Base-by-base conservation (phyloP, 148 eudicot genomes). In the Rhododendron griersonianum region DNA sequence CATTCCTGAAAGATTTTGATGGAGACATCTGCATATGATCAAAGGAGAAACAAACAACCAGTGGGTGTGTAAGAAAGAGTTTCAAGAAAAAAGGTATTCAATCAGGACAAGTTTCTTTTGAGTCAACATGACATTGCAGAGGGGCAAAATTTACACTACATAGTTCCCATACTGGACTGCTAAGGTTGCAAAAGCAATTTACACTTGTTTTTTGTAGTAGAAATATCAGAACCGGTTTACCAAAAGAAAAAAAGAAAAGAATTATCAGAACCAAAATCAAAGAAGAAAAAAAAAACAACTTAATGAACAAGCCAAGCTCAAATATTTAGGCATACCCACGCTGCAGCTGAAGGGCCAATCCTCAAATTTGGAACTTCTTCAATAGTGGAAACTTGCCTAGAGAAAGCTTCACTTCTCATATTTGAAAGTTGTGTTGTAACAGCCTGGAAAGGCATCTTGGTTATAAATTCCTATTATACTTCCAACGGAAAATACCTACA, bases 351-450 rank as follows among this genome's bases (percentile, higher is more conserved):
- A 81, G 86, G 91, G 80, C 84, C 86, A 23, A 63, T 82, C 82
- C 88, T 87, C 86, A 87, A 86, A 90, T 80, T 86, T 85, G 91
- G 85, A 86, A 86, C 84, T 89, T 92, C 95, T 81, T 94, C 95
- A 78, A 44, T 69, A 63, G 86, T 45, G 61, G 94, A 88, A 85
- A 85, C 83, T 90, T 96, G 93, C 88, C 89, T 86, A 51, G 96
- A 85, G 74, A 92, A 84, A 63, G 90, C 87, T 77, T 93, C 93
- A 14, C 82, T 88, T 90, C 91, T 94, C 92, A 94, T 85, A 86
- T 84, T 91, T 82, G 95, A 90, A 69, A 96, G 91, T 55, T 84
- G 95, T 71, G 87, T 87, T 65, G 93, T 87, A 88, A 96, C 96
- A 86, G 95, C 98, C 98, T 95, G 91, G 81, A 85, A 86, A 86